phyloP scores from a whole-genome alignment of 2,329 filamentous ascomycete species.

The Metarhizium rileyi region DNA sequence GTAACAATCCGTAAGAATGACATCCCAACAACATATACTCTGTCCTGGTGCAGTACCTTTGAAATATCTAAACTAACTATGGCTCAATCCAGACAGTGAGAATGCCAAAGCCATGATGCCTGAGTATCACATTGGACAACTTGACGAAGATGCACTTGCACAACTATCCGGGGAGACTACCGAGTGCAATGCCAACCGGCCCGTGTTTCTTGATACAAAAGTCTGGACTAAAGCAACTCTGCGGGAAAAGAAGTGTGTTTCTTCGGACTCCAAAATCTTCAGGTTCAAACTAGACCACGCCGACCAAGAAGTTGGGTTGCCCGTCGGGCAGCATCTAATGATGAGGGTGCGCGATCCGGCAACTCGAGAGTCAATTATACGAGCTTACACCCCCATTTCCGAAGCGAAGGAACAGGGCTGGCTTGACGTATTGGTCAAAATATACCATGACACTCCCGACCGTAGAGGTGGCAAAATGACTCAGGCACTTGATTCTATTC shows the following conservation, averaged over 20 bases:
- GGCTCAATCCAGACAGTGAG: constrained; percentile 60
- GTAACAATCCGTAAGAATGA: constrained; percentile 67
- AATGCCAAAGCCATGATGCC: constrained; percentile 88
- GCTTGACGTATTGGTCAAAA: constrained; percentile 70
- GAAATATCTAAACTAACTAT: constrained; percentile 14
- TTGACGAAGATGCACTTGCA: constrained; percentile 49
- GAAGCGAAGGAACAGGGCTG: constrained; percentile 48
- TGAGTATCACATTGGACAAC: constrained; percentile 71
- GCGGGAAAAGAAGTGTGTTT: constrained; percentile 57
- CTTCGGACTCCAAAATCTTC: constrained; percentile 72
- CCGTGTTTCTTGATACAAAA: constrained; percentile 61
- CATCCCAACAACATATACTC: not conserved
- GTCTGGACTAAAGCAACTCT: constrained; percentile 67
- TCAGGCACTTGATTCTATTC: constrained; percentile 62
- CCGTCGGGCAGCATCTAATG: constrained; percentile 80
- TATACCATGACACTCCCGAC: constrained; percentile 57
- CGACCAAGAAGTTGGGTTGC: constrained; percentile 62
- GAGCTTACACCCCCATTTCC: constrained; percentile 80
- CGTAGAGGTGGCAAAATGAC: constrained; percentile 71
- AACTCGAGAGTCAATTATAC: constrained; percentile 63
- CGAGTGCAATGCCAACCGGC: constrained; percentile 31
- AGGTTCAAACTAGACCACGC: constrained; percentile 67
- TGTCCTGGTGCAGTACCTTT: not conserved
- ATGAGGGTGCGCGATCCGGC: constrained; percentile 66
- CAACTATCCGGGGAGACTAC: constrained; percentile 38